Evolutionary conservation across 306 rosid genomes (phyloP), one percentile per base, ranked within the genome.

Genomic region (Prunus dulcis): DNA sequence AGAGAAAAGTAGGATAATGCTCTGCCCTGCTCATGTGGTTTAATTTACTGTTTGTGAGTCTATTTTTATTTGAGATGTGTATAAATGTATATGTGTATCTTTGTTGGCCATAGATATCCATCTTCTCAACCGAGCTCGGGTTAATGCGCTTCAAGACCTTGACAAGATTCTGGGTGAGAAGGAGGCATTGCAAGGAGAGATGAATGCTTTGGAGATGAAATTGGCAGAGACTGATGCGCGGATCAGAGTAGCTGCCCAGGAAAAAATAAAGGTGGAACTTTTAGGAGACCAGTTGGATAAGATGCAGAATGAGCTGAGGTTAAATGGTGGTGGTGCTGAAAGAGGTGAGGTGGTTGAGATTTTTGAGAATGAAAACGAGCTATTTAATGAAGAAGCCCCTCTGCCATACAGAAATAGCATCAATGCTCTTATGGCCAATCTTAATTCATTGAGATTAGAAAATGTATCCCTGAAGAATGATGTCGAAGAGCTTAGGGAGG

Each of bases 101-200:
- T 86, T 50, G 78, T 78, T 73, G 69, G 76, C 52, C 75, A 52
- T 60, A 95, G 99, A 95, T 80, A 84, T 95, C 80, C 93, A 82
- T 83, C 89, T 92, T 74, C 82, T 95, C 71, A 95, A 95, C 81
- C 90, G 79, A 67, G 97, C 96, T 43, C 91, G 99, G 49, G 84
- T 92, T 45, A 84, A 63, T 69, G 93, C 93, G 23, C 90, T 88
- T 66, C 79, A 93, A 78, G 93, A 95, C 77, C 90, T 92, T 80
- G 97, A 89, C 61, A 92, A 82, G 79, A 82, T 89, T 87, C 82
- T 88, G 22, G 43, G 84, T 10, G 99, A 95, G 84, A 95, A 95
- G 85, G 86, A 90, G 80, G 78, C 82, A 28, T 82, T 95, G 79
- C 97, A 88, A 83, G 85, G 84, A 75, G 93, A 95, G 82, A 88